phyloP scores from a whole-genome alignment of 441 rosid species.

The Corymbia calophylla region DNA sequence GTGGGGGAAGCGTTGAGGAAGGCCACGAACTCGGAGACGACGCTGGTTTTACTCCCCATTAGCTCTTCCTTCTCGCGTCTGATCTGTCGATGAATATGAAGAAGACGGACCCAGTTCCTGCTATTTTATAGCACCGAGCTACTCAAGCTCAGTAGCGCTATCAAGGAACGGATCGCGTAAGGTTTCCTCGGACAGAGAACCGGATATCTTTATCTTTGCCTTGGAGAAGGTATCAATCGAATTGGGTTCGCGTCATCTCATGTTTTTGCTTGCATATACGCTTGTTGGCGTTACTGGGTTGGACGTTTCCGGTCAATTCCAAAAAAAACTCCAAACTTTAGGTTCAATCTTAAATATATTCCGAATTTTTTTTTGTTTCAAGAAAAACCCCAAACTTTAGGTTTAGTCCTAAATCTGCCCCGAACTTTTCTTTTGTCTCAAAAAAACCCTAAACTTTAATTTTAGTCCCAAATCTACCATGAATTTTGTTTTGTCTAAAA shows the following conservation, averaged over 20 bases:
- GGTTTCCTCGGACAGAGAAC: neutral
- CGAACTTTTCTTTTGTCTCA: no score
- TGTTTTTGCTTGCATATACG: no score
- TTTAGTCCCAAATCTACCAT: no score
- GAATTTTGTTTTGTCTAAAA: no score
- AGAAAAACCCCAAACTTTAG: no score
- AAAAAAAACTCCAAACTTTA: no score
- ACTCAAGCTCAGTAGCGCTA: neutral
- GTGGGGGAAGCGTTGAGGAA: conserved; percentile 96
- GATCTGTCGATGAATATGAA: neutral
- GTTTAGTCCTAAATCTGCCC: no score
- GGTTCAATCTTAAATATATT: no score
- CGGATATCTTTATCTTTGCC: neutral
- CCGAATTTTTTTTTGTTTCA: no score
- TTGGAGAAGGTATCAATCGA: neutral
- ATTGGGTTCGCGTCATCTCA: neutral
- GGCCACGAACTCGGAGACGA: conserved; percentile 57
- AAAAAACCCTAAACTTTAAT: no score
- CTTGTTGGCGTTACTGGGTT: neutral
- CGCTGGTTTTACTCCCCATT: conserved; percentile 11
- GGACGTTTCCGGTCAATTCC: neutral
- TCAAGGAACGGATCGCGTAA: neutral
- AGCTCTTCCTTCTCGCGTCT: conserved; percentile 28
- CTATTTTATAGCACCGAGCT: neutral
- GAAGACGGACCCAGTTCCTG: neutral